Conservation (phyloP, 1,284 basidiomycete genomes). For the Moniliella sp. region DNA sequence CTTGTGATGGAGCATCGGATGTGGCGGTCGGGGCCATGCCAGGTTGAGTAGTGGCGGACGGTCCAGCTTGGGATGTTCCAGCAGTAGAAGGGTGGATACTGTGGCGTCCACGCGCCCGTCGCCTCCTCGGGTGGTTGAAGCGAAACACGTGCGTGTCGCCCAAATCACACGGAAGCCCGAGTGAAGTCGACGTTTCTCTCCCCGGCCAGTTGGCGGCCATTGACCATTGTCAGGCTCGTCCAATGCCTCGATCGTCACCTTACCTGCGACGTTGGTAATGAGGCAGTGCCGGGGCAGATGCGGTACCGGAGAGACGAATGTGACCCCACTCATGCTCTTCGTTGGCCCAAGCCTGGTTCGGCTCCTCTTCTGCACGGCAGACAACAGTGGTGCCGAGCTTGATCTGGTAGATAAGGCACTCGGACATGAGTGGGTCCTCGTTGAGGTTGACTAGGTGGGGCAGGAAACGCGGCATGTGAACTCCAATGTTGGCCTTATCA, state of each 20-base stretch:
- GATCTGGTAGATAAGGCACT: conserved; percentile 51
- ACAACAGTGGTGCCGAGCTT: conserved; percentile 63
- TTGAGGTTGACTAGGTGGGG: conserved; percentile 27
- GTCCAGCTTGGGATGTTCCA: too few species aligned
- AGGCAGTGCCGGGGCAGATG: conserved; percentile 70
- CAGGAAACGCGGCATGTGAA: conserved; percentile 80
- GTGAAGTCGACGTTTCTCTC: conserved; percentile 39
- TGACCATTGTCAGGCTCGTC: conserved; percentile 62
- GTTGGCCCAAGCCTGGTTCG: conserved; percentile 54
- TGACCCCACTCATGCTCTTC: conserved; percentile 80
- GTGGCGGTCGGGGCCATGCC: too few species aligned
- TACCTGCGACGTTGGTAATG: conserved; percentile 73
- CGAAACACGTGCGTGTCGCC: conserved; percentile 94
- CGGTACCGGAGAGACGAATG: too few species aligned
- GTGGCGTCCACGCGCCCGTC: conserved; percentile 2
- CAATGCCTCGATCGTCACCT: conserved; percentile 55
- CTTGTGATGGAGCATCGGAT: too few species aligned
- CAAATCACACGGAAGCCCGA: conserved; percentile 88
- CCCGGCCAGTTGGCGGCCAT: conserved; percentile 45
- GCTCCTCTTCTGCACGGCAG: conserved; percentile 3
- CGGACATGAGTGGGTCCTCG: conserved; percentile 37
- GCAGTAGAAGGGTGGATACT: too few species aligned
- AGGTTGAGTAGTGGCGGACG: too few species aligned
- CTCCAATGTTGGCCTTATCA: conserved; percentile 76
- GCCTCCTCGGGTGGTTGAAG: conserved; percentile 34